Evolutionary conservation across 2,329 filamentous ascomycete genomes (phyloP).

Genomic region (Penicillium sp.): DNA sequence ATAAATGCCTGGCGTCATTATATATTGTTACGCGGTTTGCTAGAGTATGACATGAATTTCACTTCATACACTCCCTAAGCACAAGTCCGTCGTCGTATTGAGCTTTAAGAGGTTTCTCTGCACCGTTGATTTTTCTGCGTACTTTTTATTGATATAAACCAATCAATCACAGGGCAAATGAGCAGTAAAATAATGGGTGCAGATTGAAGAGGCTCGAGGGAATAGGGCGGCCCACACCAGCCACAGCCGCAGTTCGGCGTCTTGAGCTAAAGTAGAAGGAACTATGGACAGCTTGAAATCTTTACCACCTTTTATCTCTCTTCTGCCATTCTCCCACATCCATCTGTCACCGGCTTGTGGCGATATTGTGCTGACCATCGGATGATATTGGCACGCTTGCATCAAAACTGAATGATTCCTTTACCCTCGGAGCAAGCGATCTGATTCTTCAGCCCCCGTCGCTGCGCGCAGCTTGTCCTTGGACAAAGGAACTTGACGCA

Average conservation of each 20-base stretch:
- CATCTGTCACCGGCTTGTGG: background rate
- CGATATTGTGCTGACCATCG: background rate
- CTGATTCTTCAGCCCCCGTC: background rate
- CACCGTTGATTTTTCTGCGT: no score
- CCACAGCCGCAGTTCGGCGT: constrained; percentile 6
- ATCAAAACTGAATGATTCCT: background rate
- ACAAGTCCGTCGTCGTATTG: background rate
- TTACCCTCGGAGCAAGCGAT: background rate
- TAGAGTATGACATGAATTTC: background rate
- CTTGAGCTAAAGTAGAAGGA: background rate
- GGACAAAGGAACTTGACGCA: background rate
- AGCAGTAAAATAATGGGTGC: constrained; percentile 15
- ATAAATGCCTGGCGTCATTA: background rate
- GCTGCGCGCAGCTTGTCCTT: background rate
- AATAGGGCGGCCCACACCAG: background rate
- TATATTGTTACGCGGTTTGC: background rate
- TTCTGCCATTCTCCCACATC: background rate
- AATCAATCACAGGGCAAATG: no score
- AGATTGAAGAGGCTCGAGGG: background rate
- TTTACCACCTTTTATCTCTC: background rate
- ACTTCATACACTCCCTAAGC: background rate
- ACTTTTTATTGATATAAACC: no score
- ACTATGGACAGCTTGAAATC: constrained; percentile 1
- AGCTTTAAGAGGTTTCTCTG: background rate
- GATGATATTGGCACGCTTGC: background rate